Evolutionary conservation across 2,329 filamentous ascomycete species (phyloP), one percentile per base, ranked within the genome.

Genomic region (Xylariaceae sp.): DNA sequence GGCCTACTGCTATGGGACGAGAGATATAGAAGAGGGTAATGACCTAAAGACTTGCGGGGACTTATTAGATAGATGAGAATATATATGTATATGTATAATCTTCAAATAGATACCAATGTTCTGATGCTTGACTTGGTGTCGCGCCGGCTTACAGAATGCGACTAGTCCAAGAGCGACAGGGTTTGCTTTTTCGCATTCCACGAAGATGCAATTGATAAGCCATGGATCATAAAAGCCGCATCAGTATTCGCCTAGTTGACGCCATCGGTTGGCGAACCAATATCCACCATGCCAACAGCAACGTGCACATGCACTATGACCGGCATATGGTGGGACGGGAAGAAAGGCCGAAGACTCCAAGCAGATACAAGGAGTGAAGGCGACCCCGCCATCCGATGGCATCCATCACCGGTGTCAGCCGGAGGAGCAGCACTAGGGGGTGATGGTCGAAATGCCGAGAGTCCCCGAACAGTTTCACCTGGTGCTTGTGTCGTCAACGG

Each of bases 231-330:
- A 42, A 21, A 45, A 42, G 36, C 16, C 41, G 47, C 37, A 47
- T 43, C 43, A 37, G 48, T 37, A 30, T 40, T 26, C 46, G 29
- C 26, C n/a, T 26, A 27, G 46, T 57, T 57, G 54, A 57, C 54
- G 54, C 54, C 54, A 57, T 57, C 33, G 54, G 39, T 36, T 54
- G 43, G 46, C 24, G 24, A 26, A 24, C 23, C 29, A 36, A 53
- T 50, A 54, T 24, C 54, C 45, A 54, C 54, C 54, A 54, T 15
- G 43, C 41, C 23, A 47, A 29, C 27, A 9, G 41, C 50, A 57
- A 57, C 54, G 50, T 57, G 54, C 41, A 15, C 16, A 21, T 27
- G 30, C 6, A 20, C 27, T 13, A 29, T 10, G 18, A n/a, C 37
- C 20, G 36, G 26, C 33, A 35, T 37, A 6, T 29, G 23, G 39